A percentile compares a stretch with the other conserved stretches of the same genome.
Conservation (phyloP, 2,329 filamentous ascomycete genomes). For the Fusarium stilboides region DNA sequence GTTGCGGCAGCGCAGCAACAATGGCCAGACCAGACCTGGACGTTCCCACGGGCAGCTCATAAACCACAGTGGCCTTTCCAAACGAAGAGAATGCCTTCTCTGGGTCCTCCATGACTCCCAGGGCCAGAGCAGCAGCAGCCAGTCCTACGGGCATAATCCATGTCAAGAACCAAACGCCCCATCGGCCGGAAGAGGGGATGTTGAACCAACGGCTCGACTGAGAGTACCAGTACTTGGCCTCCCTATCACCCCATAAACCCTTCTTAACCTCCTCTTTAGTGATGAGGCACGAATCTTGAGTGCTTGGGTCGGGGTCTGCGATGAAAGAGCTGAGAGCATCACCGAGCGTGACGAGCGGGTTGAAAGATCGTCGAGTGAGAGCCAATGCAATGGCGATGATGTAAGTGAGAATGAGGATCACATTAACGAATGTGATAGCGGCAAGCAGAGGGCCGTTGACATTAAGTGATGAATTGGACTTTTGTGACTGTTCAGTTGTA, state of each 20-base stretch:
- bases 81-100: conserved; percentile 57
- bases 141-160: conserved; percentile 59
- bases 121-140: conserved; percentile 57
- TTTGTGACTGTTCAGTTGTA: conserved; percentile 50
- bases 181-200: conserved; percentile 60
- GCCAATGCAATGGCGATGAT: conserved; percentile 58
- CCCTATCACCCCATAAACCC: conserved; percentile 61
- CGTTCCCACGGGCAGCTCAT: conserved; percentile 49
- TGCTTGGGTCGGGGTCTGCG: conserved; percentile 60
- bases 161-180: conserved; percentile 57
- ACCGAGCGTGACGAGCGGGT: conserved; percentile 65
- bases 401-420: conserved; percentile 60
- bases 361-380: conserved; percentile 54
- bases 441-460: conserved; percentile 59
- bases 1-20: conserved; percentile 63
- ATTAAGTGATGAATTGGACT: conserved; percentile 50
- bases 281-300: conserved; percentile 62
- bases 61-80: conserved; percentile 56
- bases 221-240: conserved; percentile 61
- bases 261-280: conserved; percentile 62
- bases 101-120: conserved; percentile 53
- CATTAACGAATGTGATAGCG: conserved; percentile 58
- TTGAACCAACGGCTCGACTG: conserved; percentile 62
- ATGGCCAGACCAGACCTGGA: conserved; percentile 54
- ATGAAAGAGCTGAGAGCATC: conserved; percentile 68